Percentiles rank a stretch among this genome's conserved stretches.
These are phyloP conservation scores for Gossypium rotundifolium DNA, from an alignment of 345 rosid species.

Conservation along the genomic window DNA sequence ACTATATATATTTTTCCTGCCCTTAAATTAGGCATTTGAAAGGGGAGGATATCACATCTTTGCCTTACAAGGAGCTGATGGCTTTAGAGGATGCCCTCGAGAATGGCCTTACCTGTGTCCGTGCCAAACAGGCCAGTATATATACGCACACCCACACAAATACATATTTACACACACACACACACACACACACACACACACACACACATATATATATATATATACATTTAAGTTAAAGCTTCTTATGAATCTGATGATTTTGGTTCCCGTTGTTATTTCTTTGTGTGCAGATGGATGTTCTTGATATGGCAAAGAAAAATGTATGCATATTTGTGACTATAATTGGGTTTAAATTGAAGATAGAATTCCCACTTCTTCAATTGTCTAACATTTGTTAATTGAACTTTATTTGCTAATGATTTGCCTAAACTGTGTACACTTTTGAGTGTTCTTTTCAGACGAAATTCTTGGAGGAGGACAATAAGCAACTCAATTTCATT, in stretches of 20 bases:
- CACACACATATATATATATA: not conserved
- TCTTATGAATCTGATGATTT: not conserved
- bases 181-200: not conserved
- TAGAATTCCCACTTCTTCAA: not conserved
- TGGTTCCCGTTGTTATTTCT: not conserved
- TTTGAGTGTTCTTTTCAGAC: not conserved
- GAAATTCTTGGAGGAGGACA: constrained; percentile 29
- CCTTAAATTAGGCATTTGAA: constrained; percentile 37
- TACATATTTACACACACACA: not conserved
- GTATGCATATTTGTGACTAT: not conserved
- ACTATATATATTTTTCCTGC: not conserved
- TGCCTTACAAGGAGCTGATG: constrained; percentile 34
- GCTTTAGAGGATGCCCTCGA: constrained; percentile 40
- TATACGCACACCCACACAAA: not conserved
- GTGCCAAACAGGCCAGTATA: not conserved
- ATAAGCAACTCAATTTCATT: constrained; percentile 35
- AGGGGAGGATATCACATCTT: constrained; percentile 43
- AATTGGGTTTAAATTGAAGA: not conserved
- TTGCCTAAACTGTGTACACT: not conserved
- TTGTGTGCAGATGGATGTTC: not conserved
- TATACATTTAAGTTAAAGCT: not conserved
- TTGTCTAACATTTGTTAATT: not conserved
- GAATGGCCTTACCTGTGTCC: not conserved
- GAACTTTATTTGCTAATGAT: not conserved
- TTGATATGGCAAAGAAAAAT: not conserved